Evolutionary conservation across 164 flowering plant species (phyloP), one percentile per base, ranked within the genome.

Genomic region (Paratinospora sagittata): DNA sequence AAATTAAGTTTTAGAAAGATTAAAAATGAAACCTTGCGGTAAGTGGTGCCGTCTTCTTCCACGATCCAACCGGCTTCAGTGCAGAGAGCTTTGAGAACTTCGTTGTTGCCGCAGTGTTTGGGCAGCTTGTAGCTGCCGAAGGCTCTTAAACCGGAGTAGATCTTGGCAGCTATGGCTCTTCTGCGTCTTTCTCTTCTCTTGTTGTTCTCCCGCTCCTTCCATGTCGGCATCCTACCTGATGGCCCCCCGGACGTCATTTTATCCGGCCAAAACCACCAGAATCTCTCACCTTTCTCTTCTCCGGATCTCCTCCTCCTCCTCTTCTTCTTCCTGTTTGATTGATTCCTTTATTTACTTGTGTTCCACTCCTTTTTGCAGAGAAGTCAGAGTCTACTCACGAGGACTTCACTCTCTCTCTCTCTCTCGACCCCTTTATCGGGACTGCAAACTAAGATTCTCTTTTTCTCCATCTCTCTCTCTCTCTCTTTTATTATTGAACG

Each of bases 161-260:
- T 90, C 85, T 91, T 93, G 0, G 98, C 96, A 0, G 97, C 98
- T 10, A 90, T 86, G 4, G 98, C 98, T 74, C 98, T 85, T 77
- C 98, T 83, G 68, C 98, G 72, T 73, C 97, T 82, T 86, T 93
- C 98, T 70, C 98, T 86, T 81, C 91, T 83, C 86, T 90, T 79
- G 75, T 93, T 93, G 76, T 93, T 93, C 83, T 93, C 98, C 68
- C 97, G 86, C 85, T 93, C 98, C 80, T 89, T 91, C 97, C 97
- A 93, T 39, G 98, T 90, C 68, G 98, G 97, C 78, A 91, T 78
- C 81, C 93, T 75, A 76, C 95, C 77, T 67, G 88, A 71, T n/a
- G 82, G 78, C 9, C 88, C 89, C 36, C 89, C 88, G 16, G 88
- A 78, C 76, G 89, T 78, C 91, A 85, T 88, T 47, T 75, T 72